Evolutionary conservation across 305 asterid species (phyloP), one percentile per base, ranked within the genome.

Genomic region (Fraxinus latifolia): DNA sequence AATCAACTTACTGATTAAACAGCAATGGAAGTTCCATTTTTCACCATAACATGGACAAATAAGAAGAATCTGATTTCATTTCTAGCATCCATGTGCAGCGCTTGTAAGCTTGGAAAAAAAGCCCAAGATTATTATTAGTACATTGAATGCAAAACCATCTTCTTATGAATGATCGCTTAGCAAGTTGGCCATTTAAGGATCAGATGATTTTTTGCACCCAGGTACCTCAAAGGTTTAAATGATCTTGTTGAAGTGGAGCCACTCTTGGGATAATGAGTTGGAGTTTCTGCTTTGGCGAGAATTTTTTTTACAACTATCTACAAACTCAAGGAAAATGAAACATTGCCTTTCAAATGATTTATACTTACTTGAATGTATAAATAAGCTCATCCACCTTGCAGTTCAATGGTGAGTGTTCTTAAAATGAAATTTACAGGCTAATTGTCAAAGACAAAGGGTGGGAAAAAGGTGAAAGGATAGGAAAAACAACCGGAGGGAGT

Each of bases 321-420:
- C 7, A 19, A 60, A 60, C 71, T 21, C 71, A 60, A 60, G 15
- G 25, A 21, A 21, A 60, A 23, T 60, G 71, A 60, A 60, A 19
- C 68, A 60, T 60, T 7, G 4, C 37, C 37, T n/a, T 27, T 67
- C 74, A 67, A 67, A 67, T 29, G 17, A 67, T 67, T 27, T 27
- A 27, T 67, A 14, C 74, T 67, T 73, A 29, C 47, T 73, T 27
- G 82, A 42, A 19, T 27, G 7, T 55, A 31, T 47, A 78, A 74
- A 29, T 78, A 71, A 36, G 79, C 65, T 39, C 44, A 78, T 58
- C 23, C 79, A 73, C 82, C 29, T 15, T 44, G 37, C 81, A 60
- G 50, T 65, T 29, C 36, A 17, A 75, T 23, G 58, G 53, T 23
- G 80, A 17, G 77, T 74, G 74, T 68, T 19, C 86, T 65, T 34